Base-by-base conservation (phyloP, 2,329 filamentous ascomycete genomes). In the Colletotrichum brevisporum region DNA sequence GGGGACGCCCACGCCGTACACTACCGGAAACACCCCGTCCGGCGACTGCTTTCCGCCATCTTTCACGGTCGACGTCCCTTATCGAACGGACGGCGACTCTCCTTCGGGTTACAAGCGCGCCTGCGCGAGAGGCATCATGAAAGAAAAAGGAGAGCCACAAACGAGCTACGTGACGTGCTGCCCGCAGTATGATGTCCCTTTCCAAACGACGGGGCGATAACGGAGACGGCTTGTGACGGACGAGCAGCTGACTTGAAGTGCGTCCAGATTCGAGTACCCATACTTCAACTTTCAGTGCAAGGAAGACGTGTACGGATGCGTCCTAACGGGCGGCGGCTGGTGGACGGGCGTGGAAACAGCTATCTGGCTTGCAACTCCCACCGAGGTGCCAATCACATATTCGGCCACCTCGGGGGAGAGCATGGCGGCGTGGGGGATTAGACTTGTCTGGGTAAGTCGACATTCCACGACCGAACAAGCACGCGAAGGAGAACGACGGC, bases 151-250 rank as follows among this genome's bases (percentile, higher is more conserved):
- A 60, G 5, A 31, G 27, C 27, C 31, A 5, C 54, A 52, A 4
- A 55, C 54, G 1, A 71, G 69, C 41, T 69, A 62, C 5, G 47
- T 70, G n/a, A 71, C 69, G 10, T 69, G 69, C 13, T 71, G 69
- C 41, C 69, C 69, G 10, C 69, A 66, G 69, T 69, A 31, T 9
- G 24, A 13, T 24, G 5, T 15, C 16, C 21, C 16, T 50, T 50
- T 50, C 16, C 18, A 3, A 6, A 9, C 18, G 16, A 16, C 18
- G 8, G 47, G 6, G 43, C 27, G 21, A 31, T 31, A 5, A 9
- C 27, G 27, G 8, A 31, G 27, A 31, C 27, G 27, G 27, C 27
- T 31, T 9, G 5, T 6, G 5, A 31, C 6, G 27, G 8, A 4
- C 21, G 8, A 31, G 8, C 8, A 31, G 16, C 10, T 21, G 26